phyloP scores from a whole-genome alignment of 1,139 yeast genomes.

The Yamadazyma diddensiae region DNA sequence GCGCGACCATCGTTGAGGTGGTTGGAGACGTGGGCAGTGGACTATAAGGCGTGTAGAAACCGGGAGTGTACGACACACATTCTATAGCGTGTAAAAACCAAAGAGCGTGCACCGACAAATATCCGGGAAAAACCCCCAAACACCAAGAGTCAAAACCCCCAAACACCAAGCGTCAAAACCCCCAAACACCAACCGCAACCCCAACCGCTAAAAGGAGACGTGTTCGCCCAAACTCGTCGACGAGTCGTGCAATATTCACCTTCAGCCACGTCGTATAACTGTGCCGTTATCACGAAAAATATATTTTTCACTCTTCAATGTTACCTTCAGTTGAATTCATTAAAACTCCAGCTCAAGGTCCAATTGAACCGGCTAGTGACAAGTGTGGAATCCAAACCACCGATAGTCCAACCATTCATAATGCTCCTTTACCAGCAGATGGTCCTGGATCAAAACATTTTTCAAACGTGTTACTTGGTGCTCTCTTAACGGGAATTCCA shows the following conservation, averaged over 20 bases:
- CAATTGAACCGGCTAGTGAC: slow-evolving; percentile 46
- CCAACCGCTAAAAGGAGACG: too few relatives aligned
- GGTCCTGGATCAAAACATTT: slow-evolving; percentile 84
- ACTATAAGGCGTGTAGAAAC: too few relatives aligned
- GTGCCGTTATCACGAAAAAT: neutral
- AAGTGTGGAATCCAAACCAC: slow-evolving; percentile 63
- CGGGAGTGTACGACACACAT: too few relatives aligned
- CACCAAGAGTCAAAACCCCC: too few relatives aligned
- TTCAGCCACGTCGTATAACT: neutral
- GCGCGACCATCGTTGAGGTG: too few relatives aligned
- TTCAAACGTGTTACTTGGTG: slow-evolving; percentile 56
- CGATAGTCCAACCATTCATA: slow-evolving; percentile 69
- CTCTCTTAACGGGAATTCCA: slow-evolving; percentile 60
- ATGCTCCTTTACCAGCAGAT: slow-evolving; percentile 88
- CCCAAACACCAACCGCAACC: too few relatives aligned
- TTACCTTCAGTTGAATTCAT: slow-evolving; percentile 42
- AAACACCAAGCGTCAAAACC: too few relatives aligned
- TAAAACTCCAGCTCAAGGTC: slow-evolving; percentile 56
- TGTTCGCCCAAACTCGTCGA: too few relatives aligned
- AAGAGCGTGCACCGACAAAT: too few relatives aligned
- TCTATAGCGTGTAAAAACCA: too few relatives aligned
- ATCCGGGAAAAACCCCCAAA: too few relatives aligned
- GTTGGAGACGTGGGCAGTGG: too few relatives aligned
- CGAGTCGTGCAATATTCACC: neutral
- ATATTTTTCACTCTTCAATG: slow-evolving; percentile 4